Conservation (phyloP, 176 grass and related monocot genomes). For the Raddia distichophylla region DNA sequence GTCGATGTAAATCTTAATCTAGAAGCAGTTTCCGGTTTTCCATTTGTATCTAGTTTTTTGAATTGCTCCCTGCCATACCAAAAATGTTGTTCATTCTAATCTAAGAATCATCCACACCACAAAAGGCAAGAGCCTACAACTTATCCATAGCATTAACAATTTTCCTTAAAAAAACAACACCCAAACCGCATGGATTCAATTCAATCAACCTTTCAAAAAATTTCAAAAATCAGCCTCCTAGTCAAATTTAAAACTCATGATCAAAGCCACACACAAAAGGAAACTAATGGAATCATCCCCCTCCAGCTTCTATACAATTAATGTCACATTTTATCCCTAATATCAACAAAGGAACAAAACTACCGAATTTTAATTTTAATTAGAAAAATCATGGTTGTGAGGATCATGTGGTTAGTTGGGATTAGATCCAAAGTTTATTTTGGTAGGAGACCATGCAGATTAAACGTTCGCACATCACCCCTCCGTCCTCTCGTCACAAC, state of each 20-base stretch:
- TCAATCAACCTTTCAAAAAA: background rate
- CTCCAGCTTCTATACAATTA: background rate
- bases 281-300: background rate
- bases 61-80: background rate
- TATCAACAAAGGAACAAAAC: background rate
- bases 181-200: background rate
- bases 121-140: background rate
- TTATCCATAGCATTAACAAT: background rate
- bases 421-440: constrained; percentile 10
- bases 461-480: constrained; percentile 32
- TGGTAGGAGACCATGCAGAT: constrained; percentile 23
- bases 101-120: background rate
- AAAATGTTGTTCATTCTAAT: background rate
- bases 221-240: too few relatives aligned
- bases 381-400: background rate
- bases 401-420: background rate
- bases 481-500: background rate
- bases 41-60: too few relatives aligned
- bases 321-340: background rate
- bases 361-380: background rate
- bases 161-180: background rate
- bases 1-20: too few relatives aligned
- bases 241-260: background rate
- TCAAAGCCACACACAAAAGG: background rate
- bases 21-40: too few relatives aligned